Evolutionary conservation across 257 asterid species (phyloP).

Genomic region (Solanum appendiculatum): DNA sequence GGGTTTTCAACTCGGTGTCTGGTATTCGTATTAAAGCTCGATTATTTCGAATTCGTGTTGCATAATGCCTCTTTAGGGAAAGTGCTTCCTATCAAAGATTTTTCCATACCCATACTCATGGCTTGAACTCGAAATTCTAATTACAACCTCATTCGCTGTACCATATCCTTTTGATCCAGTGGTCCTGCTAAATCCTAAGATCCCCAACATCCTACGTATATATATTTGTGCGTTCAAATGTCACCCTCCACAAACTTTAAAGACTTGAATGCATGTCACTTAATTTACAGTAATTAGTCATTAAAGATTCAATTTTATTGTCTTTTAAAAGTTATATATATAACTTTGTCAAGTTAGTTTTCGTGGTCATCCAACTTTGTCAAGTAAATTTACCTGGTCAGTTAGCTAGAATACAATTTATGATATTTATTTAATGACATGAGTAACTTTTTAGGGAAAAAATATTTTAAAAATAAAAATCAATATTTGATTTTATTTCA

Average conservation of each 20-base stretch:
- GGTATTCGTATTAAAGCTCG: no score
- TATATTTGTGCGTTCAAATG: neutral
- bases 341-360: neutral
- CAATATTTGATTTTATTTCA: neutral
- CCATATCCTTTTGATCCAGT: no score
- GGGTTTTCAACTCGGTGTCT: accelerated
- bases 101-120: no score
- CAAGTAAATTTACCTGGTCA: neutral
- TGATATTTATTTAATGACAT: neutral
- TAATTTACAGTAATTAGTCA: neutral
- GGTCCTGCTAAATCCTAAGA: neutral
- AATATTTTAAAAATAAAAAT: neutral
- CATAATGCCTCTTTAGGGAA: neutral
- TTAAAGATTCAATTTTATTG: neutral
- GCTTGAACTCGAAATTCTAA: no score
- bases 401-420: neutral
- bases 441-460: neutral
- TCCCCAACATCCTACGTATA: neutral
- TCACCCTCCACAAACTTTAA: neutral
- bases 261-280: neutral
- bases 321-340: neutral
- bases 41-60: no score
- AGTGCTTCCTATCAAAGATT: neutral
- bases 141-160: no score
- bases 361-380: neutral